Evolutionary conservation across 805 yeast species (phyloP), one percentile per base, ranked within the genome.

Genomic region (Tetrapisispora pingtungensis): DNA sequence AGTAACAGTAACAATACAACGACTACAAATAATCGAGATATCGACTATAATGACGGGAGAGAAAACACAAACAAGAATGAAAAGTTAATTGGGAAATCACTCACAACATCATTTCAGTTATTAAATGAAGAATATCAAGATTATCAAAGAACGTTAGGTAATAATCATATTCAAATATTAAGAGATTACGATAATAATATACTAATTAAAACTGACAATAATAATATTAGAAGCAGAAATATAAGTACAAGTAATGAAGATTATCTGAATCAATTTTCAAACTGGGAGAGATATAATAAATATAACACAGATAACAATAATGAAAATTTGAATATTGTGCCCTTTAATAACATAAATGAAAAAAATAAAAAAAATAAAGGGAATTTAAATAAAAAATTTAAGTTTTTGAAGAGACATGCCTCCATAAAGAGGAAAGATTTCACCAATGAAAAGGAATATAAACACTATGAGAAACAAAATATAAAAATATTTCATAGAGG

Each of bases 401-500:
- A n/a, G n/a, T 18, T 22, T 10, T 5, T 32, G 8, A 41, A 41
- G 3, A 33, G 49, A 17, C 44, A 41, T 26, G 40, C 51, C 4
- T 51, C 57, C 14, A 31, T 50, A 13, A 50, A 42, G 26, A 52
- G 61, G 28, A 53, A 46, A 14, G 61, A 58, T 46, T 57, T 53
- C 32, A 55, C 62, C 7, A 54, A 44, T 26, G 46, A 37, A 12
- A 38, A 42, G n/a, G 62, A 58, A 43, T 28, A 46, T 14, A 41
- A 46, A 14, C 40, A 45, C 20, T 49, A 36, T 38, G 48, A 49
- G 27, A 40, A 44, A 14, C 41, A 47, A 15, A 49, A 44, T 10
- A 46, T 45, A 22, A 54, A 53, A 33, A 48, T 59, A 30, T 59
- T 59, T 33, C 64, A 59, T 39, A 53, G 48, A 30, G 64, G 64